phyloP scores from a whole-genome alignment of 2,329 filamentous ascomycete species.

The Colletotrichum musicola region DNA sequence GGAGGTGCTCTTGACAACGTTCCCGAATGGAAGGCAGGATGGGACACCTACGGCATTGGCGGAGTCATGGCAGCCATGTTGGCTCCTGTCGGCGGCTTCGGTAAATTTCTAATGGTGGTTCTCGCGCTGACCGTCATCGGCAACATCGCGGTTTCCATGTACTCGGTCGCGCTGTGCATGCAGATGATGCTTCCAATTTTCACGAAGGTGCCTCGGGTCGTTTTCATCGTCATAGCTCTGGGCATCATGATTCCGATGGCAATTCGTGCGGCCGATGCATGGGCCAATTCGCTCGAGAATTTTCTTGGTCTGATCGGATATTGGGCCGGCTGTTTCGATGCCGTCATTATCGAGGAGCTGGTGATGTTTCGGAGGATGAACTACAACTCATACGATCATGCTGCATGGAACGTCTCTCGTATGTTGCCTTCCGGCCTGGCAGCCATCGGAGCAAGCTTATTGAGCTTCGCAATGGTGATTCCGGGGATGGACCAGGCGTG shows the following conservation, averaged over 20 bases:
- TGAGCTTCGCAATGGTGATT: conserved; percentile 57
- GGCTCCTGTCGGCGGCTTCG: conserved; percentile 47
- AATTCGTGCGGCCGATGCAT: conserved; percentile 54
- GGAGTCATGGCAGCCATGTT: conserved; percentile 50
- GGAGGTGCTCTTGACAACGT: conserved; percentile 49
- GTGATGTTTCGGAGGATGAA: conserved; percentile 56
- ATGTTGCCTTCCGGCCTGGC: conserved; percentile 57
- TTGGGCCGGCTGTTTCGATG: conserved; percentile 59
- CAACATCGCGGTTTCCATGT: conserved; percentile 53
- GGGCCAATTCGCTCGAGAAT: conserved; percentile 57
- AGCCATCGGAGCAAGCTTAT: conserved; percentile 56
- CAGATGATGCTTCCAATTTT: conserved; percentile 54
- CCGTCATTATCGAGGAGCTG: conserved; percentile 56
- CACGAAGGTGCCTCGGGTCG: conserved; percentile 53
- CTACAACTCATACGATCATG: conserved; percentile 56
- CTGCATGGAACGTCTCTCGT: conserved; percentile 58
- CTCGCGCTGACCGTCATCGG: conserved; percentile 54
- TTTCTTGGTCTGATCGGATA: conserved; percentile 60
- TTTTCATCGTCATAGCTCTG: conserved; percentile 55
- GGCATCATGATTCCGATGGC: conserved; percentile 56
- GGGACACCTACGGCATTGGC: conserved; percentile 47
- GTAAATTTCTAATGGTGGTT: conserved; percentile 53
- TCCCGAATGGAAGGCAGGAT: conserved; percentile 47
- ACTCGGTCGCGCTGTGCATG: conserved; percentile 53
- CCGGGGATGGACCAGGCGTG: conserved; percentile 58